Conservation (phyloP, 805 yeast species). For the Yamadazyma paraphyllophila region DNA sequence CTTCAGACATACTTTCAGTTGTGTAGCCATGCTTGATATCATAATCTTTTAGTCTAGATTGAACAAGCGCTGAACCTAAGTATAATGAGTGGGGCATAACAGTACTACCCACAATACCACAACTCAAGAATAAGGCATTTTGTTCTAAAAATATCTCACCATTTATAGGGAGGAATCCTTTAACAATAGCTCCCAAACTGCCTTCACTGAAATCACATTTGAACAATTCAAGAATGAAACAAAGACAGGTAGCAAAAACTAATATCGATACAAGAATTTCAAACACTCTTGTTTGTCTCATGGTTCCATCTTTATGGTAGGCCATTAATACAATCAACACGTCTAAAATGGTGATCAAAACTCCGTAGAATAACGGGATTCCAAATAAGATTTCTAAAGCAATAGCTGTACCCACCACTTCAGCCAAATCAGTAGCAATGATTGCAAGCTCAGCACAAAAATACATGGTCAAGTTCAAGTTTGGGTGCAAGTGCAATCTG, state of each 20-base stretch:
- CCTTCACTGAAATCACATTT: constrained; percentile 52
- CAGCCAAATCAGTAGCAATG: constrained; percentile 94
- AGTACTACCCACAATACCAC: constrained; percentile 47
- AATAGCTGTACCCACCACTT: constrained; percentile 96
- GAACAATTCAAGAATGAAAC: constrained; percentile 72
- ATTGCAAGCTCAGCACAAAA: constrained; percentile 85
- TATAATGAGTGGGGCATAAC: constrained; percentile 48
- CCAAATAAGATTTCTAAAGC: constrained; percentile 80
- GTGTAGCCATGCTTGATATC: constrained; percentile 33
- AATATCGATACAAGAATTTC: constrained; percentile 78
- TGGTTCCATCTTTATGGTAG: constrained; percentile 79
- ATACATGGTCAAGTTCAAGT: constrained; percentile 61
- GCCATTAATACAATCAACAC: constrained; percentile 84
- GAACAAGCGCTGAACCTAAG: constrained; percentile 45
- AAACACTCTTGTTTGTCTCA: constrained; percentile 72
- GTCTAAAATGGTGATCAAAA: constrained; percentile 78
- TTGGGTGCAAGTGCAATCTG: constrained; percentile 65
- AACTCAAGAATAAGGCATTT: constrained; percentile 41
- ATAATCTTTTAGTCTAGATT: constrained; percentile 41
- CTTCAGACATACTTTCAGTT: constrained; percentile 2
- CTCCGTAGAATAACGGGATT: constrained; percentile 81
- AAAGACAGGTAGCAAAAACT: constrained; percentile 78
- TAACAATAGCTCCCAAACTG: constrained; percentile 48
- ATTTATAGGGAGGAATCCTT: constrained; percentile 46
- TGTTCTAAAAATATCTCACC: constrained; percentile 29